Percentiles rank a stretch among this genome's conserved stretches.
These are phyloP conservation scores for Agapanthus africanus DNA, from an alignment of 106 monocot genomes.

Conservation along the genomic window DNA sequence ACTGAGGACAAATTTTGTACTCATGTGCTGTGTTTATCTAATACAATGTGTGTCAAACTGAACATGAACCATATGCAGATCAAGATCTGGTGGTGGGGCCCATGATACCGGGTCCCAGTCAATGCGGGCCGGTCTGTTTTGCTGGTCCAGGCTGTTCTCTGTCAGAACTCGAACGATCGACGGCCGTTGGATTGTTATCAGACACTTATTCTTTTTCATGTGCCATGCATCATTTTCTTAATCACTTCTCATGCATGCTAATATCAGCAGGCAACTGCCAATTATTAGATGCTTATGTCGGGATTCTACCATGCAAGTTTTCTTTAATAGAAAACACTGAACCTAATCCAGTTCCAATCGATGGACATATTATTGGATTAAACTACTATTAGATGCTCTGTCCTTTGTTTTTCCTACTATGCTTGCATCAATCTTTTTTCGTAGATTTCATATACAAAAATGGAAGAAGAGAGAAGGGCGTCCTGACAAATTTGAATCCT, in stretches of 20 bases:
- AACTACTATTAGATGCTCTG: slow-evolving; percentile 5
- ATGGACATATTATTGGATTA: not conserved
- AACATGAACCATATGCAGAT: not conserved
- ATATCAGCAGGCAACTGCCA: not conserved
- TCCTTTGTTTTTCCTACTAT: slow-evolving; percentile 9
- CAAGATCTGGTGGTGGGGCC: not conserved
- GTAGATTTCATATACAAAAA: no score
- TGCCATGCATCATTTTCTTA: not conserved
- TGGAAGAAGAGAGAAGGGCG: no score
- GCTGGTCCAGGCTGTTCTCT: slow-evolving; percentile 10
- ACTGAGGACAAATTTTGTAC: no score
- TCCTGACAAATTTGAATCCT: no score
- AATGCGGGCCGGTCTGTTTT: not conserved
- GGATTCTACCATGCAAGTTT: slow-evolving; percentile 2
- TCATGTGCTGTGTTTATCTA: no score
- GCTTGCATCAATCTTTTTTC: no score
- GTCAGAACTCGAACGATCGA: not conserved
- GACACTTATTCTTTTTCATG: not conserved
- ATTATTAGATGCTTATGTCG: slow-evolving; percentile 7
- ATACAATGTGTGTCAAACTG: no score
- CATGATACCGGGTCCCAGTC: not conserved
- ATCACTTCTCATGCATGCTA: not conserved
- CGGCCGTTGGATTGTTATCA: not conserved
- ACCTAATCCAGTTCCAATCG: not conserved
- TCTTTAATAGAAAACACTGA: not conserved